These are phyloP conservation scores for Chrysoporthe deuterocubensis DNA, from an alignment of 2,329 filamentous ascomycete species.

Conservation along the genomic window DNA sequence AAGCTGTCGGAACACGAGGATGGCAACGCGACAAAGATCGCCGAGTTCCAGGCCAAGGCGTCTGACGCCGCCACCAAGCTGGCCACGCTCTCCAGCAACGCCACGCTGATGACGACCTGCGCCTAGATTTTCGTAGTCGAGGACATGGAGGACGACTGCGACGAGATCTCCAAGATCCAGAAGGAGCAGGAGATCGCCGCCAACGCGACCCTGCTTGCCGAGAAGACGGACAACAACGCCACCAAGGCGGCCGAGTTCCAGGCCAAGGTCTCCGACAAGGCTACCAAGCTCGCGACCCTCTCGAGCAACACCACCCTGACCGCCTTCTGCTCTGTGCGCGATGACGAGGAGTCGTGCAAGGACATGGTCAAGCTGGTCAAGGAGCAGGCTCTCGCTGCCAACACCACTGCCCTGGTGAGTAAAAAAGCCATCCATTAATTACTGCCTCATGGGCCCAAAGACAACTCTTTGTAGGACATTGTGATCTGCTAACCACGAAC, in stretches of 20 bases:
- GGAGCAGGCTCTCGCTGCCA: conserved; percentile 33
- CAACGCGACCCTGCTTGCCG: conserved; percentile 34
- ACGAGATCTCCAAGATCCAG: conserved; percentile 36
- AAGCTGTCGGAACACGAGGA: conserved; percentile 38
- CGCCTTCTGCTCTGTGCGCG: conserved; percentile 31
- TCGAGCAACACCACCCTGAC: conserved; percentile 34
- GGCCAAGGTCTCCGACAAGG: conserved; percentile 31
- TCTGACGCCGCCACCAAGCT: conserved; percentile 38
- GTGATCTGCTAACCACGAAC: not conserved
- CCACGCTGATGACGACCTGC: conserved; percentile 42
- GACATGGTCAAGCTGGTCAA: conserved; percentile 30
- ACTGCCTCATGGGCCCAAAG: not conserved
- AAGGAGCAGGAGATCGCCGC: conserved; percentile 33
- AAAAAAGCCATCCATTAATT: too few relatives aligned
- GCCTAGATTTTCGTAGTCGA: conserved; percentile 38
- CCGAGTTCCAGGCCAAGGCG: conserved; percentile 43
- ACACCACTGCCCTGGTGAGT: conserved; percentile 38
- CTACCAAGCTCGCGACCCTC: conserved; percentile 33
- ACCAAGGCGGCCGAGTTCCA: conserved; percentile 37
- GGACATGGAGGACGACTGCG: conserved; percentile 36
- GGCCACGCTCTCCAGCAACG: conserved; percentile 39
- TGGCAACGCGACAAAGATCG: conserved; percentile 43
- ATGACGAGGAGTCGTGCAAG: conserved; percentile 30
- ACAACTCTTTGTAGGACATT: not conserved
- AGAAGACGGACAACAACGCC: conserved; percentile 36